Evolutionary conservation across 2,329 filamentous ascomycete genomes (phyloP).

Genomic region (Talaromyces sp.): DNA sequence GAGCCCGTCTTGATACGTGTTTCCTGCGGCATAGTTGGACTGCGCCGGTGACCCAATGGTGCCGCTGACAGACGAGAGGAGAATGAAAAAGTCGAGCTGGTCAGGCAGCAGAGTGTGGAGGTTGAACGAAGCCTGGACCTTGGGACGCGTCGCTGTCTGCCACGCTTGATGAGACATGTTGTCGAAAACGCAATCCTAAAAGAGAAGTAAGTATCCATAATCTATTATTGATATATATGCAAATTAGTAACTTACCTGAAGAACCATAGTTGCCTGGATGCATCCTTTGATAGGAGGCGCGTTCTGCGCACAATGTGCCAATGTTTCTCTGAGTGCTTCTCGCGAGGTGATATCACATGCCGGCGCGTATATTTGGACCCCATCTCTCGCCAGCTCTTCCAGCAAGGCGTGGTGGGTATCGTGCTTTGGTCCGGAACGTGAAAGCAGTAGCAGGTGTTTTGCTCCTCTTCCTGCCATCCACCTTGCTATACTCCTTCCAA

Average conservation of each 20-base stretch:
- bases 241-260: background rate
- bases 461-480: slow-evolving; percentile 1
- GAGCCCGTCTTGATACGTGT: slow-evolving; percentile 33
- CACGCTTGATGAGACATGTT: too few species aligned
- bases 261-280: slow-evolving; percentile 20
- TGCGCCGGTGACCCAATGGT: background rate
- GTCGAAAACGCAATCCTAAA: too few species aligned
- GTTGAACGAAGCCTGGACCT: slow-evolving; percentile 6
- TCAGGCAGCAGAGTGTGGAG: slow-evolving; percentile 18
- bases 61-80: background rate
- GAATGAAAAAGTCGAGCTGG: slow-evolving; percentile 4
- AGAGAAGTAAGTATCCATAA: too few species aligned
- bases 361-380: background rate
- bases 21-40: background rate
- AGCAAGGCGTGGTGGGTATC: background rate
- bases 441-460: background rate
- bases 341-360: background rate
- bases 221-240: too few species aligned
- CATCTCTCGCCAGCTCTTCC: background rate
- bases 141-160: too few species aligned
- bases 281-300: slow-evolving; percentile 22
- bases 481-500: background rate
- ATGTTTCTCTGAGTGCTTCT: background rate
- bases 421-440: background rate
- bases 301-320: slow-evolving; percentile 1